Evolutionary conservation across 164 flowering plant species (phyloP), one percentile per base, ranked within the genome.

Genomic region (Aristolochia californica): DNA sequence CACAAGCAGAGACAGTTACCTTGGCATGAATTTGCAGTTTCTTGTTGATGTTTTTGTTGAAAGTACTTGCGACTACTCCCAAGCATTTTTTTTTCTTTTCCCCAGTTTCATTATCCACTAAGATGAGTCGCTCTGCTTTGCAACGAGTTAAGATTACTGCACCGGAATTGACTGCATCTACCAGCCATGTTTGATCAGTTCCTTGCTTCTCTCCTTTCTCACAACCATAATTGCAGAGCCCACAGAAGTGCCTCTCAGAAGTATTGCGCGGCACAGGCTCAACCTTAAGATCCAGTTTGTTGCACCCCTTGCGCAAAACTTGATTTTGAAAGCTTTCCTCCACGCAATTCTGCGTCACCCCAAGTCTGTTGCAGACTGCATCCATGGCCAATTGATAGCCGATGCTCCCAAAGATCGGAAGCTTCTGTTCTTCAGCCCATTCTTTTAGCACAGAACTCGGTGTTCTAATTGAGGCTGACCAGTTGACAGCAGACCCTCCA

Each of bases 401-500:
- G 0, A 66, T 16, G 28, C 70, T 70, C 9, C 67, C 72, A 63
- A 74, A 85, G 1, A 83, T 56, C 40, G 68, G 47, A 21, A 85
- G 51, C 56, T 68, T 67, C 16, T 71, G 71, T n/a, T 67, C 66
- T 47, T 60, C 68, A 5, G 72, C 64, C 93, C 93, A 85, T 38
- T 85, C 83, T 56, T 55, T 64, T 26, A 75, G 72, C 17, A 85
- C 75, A 43, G 53, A 26, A 22, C 61, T 53, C 0, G 93, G 93
- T 24, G 89, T 85, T 30, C 58, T 78, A 40, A 85, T 80, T 52
- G 65, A 74, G 0, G 93, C 89, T n/a, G 89, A 80, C 93, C 93
- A 85, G 69, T 85, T 85, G 38, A 85, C 69, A 4, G 82, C 86
- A 13, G 89, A 77, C 5, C 93, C 93, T 13, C 93, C 93, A 17